These are phyloP conservation scores for Trichoderma sp. DNA, from an alignment of 2,329 filamentous ascomycete species.

Conservation along the genomic window DNA sequence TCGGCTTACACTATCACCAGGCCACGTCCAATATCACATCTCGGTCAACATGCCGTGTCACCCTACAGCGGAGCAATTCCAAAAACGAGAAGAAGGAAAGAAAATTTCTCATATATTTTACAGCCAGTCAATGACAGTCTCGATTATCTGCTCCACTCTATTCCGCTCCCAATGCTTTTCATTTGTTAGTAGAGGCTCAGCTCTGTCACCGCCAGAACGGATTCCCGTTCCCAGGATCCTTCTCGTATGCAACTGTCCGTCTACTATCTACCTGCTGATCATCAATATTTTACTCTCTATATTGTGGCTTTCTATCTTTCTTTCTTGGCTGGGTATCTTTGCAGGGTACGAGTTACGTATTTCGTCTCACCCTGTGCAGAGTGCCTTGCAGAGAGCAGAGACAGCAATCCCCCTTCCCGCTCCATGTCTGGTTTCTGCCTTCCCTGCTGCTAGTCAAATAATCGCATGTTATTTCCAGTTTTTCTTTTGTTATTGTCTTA, in stretches of 20 bases:
- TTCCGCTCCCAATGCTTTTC: background rate
- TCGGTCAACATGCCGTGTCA: slow-evolving; percentile 17
- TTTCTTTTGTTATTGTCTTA: slow-evolving; percentile 1
- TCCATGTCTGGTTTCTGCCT: background rate
- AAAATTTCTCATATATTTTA: background rate
- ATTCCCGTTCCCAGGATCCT: background rate
- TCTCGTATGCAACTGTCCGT: background rate
- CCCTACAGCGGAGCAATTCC: background rate
- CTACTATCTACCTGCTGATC: background rate
- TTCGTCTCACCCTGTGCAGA: background rate
- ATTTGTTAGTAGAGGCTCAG: background rate
- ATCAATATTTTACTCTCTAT: background rate
- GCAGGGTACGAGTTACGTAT: background rate
- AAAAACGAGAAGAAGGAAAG: background rate
- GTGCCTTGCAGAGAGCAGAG: background rate
- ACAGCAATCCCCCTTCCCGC: background rate
- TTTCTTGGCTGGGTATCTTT: background rate
- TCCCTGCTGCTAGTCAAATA: background rate
- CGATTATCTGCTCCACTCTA: background rate
- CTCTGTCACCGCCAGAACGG: slow-evolving; percentile 8
- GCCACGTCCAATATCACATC: slow-evolving; percentile 6
- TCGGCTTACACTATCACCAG: slow-evolving; percentile 4
- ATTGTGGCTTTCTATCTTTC: background rate
- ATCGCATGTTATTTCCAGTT: background rate
- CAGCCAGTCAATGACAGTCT: background rate